Conservation (phyloP, 345 rosid genomes). For the Moricandia arvensis region DNA sequence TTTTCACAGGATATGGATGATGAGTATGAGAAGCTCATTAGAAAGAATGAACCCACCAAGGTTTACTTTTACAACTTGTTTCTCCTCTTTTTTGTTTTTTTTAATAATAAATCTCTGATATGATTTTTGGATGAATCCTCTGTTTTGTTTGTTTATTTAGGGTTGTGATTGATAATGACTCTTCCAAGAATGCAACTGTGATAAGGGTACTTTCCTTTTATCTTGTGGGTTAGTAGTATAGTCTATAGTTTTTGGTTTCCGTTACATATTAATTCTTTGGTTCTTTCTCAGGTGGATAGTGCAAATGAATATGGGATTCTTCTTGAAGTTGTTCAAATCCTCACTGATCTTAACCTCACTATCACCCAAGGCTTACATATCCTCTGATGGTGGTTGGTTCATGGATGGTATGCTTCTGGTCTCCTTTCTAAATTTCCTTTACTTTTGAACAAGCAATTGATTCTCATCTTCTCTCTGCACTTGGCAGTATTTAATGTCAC, state of each 20-base stretch:
- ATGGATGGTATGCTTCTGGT: slow-evolving; percentile 72
- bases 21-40: slow-evolving; percentile 80
- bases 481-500: slow-evolving; percentile 74
- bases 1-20: slow-evolving; percentile 72
- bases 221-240: not conserved
- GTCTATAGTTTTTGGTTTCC: not conserved
- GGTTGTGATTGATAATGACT: slow-evolving; percentile 91
- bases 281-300: slow-evolving; percentile 71
- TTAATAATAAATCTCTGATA: not conserved
- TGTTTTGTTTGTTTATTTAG: slow-evolving; percentile 32
- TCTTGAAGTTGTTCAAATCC: slow-evolving; percentile 92
- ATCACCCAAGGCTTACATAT: slow-evolving; percentile 85
- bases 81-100: not conserved
- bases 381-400: slow-evolving; percentile 97
- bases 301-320: slow-evolving; percentile 91
- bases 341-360: slow-evolving; percentile 85
- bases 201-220: slow-evolving; percentile 52
- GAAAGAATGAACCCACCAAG: slow-evolving; percentile 96
- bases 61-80: slow-evolving; percentile 37
- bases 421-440: not conserved
- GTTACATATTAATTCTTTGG: not conserved
- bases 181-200: slow-evolving; percentile 83
- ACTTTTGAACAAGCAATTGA: not conserved
- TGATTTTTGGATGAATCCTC: slow-evolving; percentile 2
- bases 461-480: slow-evolving; percentile 7